Base-by-base conservation (phyloP, 768 basidiomycete species). In the Polyporus arcularius region DNA sequence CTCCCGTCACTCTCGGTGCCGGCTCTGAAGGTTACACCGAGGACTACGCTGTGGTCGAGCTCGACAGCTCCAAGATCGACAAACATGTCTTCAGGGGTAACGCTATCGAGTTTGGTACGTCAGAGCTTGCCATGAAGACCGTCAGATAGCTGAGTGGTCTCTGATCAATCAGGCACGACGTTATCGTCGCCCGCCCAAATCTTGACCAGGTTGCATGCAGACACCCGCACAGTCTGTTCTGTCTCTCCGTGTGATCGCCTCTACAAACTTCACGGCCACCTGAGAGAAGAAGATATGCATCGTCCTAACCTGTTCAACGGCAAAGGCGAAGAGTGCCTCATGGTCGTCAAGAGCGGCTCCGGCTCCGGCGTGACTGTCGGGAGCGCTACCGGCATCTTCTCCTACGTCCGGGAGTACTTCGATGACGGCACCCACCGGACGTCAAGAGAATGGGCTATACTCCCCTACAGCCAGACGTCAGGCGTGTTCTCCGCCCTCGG, bases 281-380 rank as follows among this genome's bases (percentile, higher is more conserved):
- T 78, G 49, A 21, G 67, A 4, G 73, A 75, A 9, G 61, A 71
- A 7, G 60, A 70, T n/a, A 70, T 80, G 67, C 65, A 51, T 53
- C 21, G 59, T 14, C 73, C 77, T 4, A 57, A 45, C 38, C 61
- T 62, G 48, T 31, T 55, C 31, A 69, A 75, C 58, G 42, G 47
- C 15, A 43, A 72, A 35, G 52, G 53, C 40, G 68, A 74, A 2
- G 58, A 66, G 0, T 70, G 68, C 62, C n/a, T 79, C 10, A 54
- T 74, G 30, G 79, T 77, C 16, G 57, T 76, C 45, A 77, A 80
- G 68, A 57, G 60, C 57, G 76, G 79, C 43, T 8, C 26, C 43
- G 21, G 40, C 18, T 55, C 38, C n/a, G 50, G 49, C 21, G 31
- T 55, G 38, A 53, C 52, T 26, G 38, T 53, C 28, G 57, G 57